A percentile compares a stretch with the other conserved stretches of the same genome.
Conservation (phyloP, 2,329 filamentous ascomycete genomes). For the Calonectria crousiana region DNA sequence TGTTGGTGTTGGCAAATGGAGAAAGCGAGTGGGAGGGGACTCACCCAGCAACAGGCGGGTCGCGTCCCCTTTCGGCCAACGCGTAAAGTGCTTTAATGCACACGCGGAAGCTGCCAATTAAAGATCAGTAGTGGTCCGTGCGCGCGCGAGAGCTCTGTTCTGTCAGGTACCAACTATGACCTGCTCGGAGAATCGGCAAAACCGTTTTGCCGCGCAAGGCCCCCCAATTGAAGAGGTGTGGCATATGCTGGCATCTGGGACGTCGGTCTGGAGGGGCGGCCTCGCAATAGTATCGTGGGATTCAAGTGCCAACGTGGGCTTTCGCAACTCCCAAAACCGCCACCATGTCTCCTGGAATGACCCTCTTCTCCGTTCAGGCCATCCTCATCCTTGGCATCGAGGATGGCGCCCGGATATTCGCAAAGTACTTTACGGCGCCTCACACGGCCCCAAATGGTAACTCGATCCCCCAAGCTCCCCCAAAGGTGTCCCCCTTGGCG, state of each 20-base stretch:
- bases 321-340: conserved; percentile 25
- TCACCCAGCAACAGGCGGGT: conserved; percentile 38
- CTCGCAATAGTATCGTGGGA: conserved; percentile 32
- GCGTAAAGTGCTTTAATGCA: conserved; percentile 56
- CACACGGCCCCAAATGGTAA: conserved; percentile 60
- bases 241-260: conserved; percentile 45
- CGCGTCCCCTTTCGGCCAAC: conserved; percentile 43
- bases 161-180: neutral
- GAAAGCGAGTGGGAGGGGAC: conserved; percentile 43
- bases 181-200: conserved; percentile 42
- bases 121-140: conserved; percentile 38
- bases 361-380: conserved; percentile 81
- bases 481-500: conserved; percentile 33
- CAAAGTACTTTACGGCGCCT: conserved; percentile 87
- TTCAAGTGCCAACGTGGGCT: conserved; percentile 32
- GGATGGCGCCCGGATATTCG: conserved; percentile 90
- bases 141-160: conserved; percentile 35
- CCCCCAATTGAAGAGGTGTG: conserved; percentile 35
- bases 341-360: conserved; percentile 79
- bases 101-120: conserved; percentile 27
- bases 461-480: conserved; percentile 35
- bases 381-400: conserved; percentile 85
- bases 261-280: conserved; percentile 48
- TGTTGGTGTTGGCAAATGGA: conserved; percentile 40
- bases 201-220: conserved; percentile 43